Conservation (phyloP, 2,329 filamentous ascomycete species). For the Coniochaeta sp. region DNA sequence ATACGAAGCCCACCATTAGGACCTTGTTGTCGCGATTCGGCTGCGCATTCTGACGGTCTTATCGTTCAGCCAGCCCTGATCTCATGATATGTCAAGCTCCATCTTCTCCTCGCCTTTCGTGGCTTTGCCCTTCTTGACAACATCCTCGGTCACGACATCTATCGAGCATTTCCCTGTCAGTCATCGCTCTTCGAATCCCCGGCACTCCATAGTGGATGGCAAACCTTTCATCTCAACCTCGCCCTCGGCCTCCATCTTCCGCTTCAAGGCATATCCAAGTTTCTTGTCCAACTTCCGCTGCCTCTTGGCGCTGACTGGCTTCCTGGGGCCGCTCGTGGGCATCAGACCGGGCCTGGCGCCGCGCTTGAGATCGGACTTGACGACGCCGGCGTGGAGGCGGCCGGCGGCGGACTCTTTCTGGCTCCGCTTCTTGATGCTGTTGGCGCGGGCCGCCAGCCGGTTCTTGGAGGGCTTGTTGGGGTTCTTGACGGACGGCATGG, state of each 20-base stretch:
- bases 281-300: conserved; percentile 48
- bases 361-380: conserved; percentile 27
- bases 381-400: conserved; percentile 10
- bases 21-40: neutral
- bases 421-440: conserved; percentile 34
- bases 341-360: conserved; percentile 46
- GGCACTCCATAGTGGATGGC: neutral
- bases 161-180: neutral
- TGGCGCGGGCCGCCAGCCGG: conserved; percentile 38
- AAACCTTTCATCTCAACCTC: conserved; percentile 42
- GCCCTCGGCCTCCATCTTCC: conserved; percentile 42
- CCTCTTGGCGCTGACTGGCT: conserved; percentile 46
- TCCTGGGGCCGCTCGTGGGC: conserved; percentile 47
- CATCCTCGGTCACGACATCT: neutral
- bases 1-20: neutral
- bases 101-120: conserved; percentile 1
- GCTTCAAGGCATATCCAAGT: conserved; percentile 42
- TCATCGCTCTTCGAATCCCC: neutral
- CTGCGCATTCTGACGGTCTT: neutral
- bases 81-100: conserved; percentile 2
- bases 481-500: conserved; percentile 50
- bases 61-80: too few relatives aligned
- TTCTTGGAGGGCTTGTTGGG: conserved; percentile 50
- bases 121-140: neutral
- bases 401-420: conserved; percentile 31